Evolutionary conservation across 257 asterid species (phyloP).

Genomic region (Plantago ovata): DNA sequence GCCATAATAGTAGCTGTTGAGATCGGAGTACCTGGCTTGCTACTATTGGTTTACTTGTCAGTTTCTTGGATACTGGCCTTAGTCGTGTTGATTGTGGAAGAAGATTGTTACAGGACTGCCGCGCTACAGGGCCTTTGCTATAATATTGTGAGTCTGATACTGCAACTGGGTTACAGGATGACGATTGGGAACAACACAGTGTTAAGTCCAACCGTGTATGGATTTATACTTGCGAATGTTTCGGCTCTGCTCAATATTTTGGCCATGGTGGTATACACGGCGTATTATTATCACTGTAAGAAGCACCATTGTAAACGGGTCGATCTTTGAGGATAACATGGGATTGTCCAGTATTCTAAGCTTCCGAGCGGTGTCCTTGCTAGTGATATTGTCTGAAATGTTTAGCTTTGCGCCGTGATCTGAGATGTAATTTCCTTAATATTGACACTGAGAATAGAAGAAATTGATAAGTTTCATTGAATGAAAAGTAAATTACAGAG

Average conservation of each 20-base stretch:
- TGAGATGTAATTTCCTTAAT: too few relatives aligned
- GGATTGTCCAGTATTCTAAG: slow-evolving; percentile 17
- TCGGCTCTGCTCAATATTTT: slow-evolving; percentile 19
- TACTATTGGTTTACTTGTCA: slow-evolving; percentile 20
- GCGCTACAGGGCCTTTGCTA: slow-evolving; percentile 31
- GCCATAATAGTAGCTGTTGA: not conserved
- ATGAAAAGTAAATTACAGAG: too few relatives aligned
- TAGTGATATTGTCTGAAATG: slow-evolving; percentile 1
- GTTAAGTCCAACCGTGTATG: not conserved
- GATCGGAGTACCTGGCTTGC: not conserved
- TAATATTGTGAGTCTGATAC: slow-evolving; percentile 8
- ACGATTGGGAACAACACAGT: slow-evolving; percentile 13
- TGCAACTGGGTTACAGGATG: slow-evolving; percentile 16
- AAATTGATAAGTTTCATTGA: too few relatives aligned
- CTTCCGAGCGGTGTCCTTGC: not conserved
- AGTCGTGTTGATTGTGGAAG: slow-evolving; percentile 41
- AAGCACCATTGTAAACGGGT: slow-evolving; percentile 36
- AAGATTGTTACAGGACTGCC: slow-evolving; percentile 29
- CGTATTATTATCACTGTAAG: slow-evolving; percentile 42
- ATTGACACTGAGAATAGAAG: too few relatives aligned
- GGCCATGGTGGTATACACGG: slow-evolving; percentile 21
- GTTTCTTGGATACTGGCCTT: slow-evolving; percentile 20
- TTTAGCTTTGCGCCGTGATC: too few relatives aligned
- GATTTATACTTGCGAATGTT: slow-evolving; percentile 16
- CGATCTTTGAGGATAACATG: slow-evolving; percentile 20